phyloP scores from a whole-genome alignment of 1,284 basidiomycete species.

The Singerocomus inundabilis region DNA sequence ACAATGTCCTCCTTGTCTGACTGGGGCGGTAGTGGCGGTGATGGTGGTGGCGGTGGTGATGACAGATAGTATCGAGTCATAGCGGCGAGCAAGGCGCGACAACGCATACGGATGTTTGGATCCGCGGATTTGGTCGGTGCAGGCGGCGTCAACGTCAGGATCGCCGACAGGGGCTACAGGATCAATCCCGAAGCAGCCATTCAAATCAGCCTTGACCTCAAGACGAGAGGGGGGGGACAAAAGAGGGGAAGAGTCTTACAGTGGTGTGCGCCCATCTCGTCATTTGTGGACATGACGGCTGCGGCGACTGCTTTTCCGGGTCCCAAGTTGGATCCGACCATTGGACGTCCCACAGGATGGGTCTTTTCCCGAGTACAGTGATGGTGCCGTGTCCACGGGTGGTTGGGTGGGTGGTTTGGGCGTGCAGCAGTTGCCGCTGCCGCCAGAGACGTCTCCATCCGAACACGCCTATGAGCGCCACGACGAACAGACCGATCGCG shows the following conservation, averaged over 20 bases:
- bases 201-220: too few species aligned
- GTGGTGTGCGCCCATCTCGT: conserved; percentile 31
- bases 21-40: too few species aligned
- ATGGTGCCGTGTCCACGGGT: background rate
- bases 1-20: background rate
- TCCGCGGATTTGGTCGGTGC: background rate
- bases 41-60: background rate
- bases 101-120: background rate
- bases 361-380: conserved; percentile 29
- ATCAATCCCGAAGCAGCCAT: too few species aligned
- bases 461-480: conserved; percentile 42
- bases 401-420: background rate
- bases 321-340: conserved; percentile 27
- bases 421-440: conserved; percentile 17
- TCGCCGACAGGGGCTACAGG: conserved; percentile 24
- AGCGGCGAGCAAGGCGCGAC: background rate
- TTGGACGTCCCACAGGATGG: conserved; percentile 45
- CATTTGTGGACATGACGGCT: too few species aligned
- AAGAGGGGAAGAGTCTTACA: conserved; percentile 25
- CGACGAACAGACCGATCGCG: conserved; percentile 46
- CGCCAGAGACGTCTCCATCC: conserved; percentile 40
- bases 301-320: background rate
- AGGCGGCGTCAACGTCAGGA: conserved; percentile 5
- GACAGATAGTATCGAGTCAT: conserved; percentile 8
- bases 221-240: too few species aligned